These are phyloP conservation scores for Petrea volubilis DNA, from an alignment of 257 asterid genomes.

Conservation along the genomic window DNA sequence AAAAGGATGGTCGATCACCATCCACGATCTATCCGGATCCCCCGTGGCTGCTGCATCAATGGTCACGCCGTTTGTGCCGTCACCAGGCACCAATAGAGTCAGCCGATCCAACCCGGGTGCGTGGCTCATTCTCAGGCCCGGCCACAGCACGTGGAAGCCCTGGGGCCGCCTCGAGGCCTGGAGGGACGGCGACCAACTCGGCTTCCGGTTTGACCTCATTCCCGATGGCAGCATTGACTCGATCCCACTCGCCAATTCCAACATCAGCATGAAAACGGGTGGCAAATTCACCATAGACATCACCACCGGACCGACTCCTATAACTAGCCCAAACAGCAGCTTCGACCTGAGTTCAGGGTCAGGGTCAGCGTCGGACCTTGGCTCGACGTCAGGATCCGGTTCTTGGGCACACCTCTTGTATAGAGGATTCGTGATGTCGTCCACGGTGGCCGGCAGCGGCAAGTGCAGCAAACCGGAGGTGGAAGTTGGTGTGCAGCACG, in stretches of 20 bases:
- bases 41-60: conserved; percentile 96
- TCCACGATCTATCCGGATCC: conserved; percentile 96
- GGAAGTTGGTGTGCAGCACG: conserved; percentile 94
- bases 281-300: conserved; percentile 79
- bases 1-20: conserved; percentile 95
- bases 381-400: conserved; percentile 72
- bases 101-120: conserved; percentile 92
- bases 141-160: conserved; percentile 82
- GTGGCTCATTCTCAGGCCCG: conserved; percentile 95
- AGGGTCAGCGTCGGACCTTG: conserved; percentile 58
- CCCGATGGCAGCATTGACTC: conserved; percentile 82
- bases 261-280: conserved; percentile 54
- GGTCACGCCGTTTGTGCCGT: conserved; percentile 96
- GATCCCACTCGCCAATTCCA: conserved; percentile 64
- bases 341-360: conserved; percentile 72
- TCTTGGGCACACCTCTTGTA: conserved; percentile 79
- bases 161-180: conserved; percentile 99
- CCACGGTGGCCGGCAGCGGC: conserved; percentile 73
- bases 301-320: conserved; percentile 71
- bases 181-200: conserved; percentile 66
- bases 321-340: conserved; percentile 87
- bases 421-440: conserved; percentile 88
- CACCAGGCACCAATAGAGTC: conserved; percentile 73
- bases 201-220: conserved; percentile 87
- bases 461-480: conserved; percentile 79